Base-by-base conservation (phyloP, 768 basidiomycete genomes). In the Mycena epipterygia region DNA sequence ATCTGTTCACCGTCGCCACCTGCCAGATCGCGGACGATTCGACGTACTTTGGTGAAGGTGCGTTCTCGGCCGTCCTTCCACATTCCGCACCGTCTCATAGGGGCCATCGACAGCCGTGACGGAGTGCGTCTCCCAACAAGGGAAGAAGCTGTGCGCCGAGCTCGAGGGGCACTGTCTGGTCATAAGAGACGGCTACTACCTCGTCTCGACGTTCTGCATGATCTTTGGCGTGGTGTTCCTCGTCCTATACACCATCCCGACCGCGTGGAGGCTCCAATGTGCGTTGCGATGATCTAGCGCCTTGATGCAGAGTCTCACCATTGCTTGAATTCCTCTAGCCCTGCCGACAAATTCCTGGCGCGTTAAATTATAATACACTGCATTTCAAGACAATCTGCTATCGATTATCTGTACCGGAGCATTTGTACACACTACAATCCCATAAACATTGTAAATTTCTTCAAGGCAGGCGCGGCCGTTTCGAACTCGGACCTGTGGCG, bases 71-170 rank as follows among this genome's bases (percentile, higher is more conserved):
- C 25, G 29, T 23, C 14, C 27, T 62, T 25, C n/a, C 37, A 65
- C 61, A 56, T 29, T 48, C 56, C 37, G n/a, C n/a, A n/a, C 17
- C 48, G 12, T n/a, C 32, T 32, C 42, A 33, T 30, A 64, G 75
- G 39, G 78, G 66, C 67, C 49, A 51, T 35, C 23, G 44, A 52
- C 59, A 66, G 32, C 73, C 94, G 95, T 91, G n/a, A 83, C 88
- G 19, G 97, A 98, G 81, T 99, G 98, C 79, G 91, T 96, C 35
- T 93, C 95, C 3, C 95, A 99, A 19, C 90, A 91, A 69, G 97
- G 97, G 25, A 97, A 96, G 78, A 83, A 87, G 13, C 80, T 85
- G 5, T 99, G 98, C 80, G 85, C 87, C 23, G 89, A 90, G 2
- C 85, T 95, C 61, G 91, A 88, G 13, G 98, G 98, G 0, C 80